phyloP scores from a whole-genome alignment of 2,329 filamentous ascomycete species.

The Knufia fluminis region DNA sequence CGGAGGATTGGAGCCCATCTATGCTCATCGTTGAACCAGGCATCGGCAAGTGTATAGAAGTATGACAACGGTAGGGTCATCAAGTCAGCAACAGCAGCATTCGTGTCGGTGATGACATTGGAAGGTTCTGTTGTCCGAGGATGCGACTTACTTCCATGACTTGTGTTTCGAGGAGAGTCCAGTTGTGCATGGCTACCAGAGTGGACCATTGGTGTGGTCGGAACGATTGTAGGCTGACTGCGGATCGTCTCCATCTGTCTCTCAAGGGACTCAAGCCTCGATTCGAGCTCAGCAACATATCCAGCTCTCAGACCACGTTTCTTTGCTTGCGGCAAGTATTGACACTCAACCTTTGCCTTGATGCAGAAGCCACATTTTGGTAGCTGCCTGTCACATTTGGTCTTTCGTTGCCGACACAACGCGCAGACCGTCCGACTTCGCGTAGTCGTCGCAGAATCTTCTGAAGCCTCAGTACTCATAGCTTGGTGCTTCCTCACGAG shows the following conservation, averaged over 20 bases:
- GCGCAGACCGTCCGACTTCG: slow-evolving; percentile 12
- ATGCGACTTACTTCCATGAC: neutral
- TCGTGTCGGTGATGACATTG: slow-evolving; percentile 9
- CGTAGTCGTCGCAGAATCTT: neutral
- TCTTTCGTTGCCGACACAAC: slow-evolving; percentile 25
- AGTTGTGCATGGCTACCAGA: neutral
- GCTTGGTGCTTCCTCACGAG: neutral
- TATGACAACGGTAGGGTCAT: slow-evolving; percentile 16
- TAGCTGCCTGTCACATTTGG: slow-evolving; percentile 23
- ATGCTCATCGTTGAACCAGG: slow-evolving; percentile 32
- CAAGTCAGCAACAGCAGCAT: slow-evolving; percentile 19
- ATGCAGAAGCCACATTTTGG: slow-evolving; percentile 25
- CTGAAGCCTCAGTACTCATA: slow-evolving; percentile 2
- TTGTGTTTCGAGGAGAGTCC: neutral
- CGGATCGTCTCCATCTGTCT: neutral
- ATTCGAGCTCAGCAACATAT: slow-evolving; percentile 32
- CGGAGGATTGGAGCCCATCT: slow-evolving; percentile 30
- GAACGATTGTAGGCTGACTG: neutral
- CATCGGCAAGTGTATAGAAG: slow-evolving; percentile 23
- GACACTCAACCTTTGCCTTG: slow-evolving; percentile 21
- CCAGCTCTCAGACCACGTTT: slow-evolving; percentile 28
- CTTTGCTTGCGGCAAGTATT: slow-evolving; percentile 22
- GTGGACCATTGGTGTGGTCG: neutral
- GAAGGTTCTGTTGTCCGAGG: neutral
- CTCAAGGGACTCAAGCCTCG: slow-evolving; percentile 16